phyloP scores from a whole-genome alignment of 75 land plant genomes.

The Pinus tabuliformis region DNA sequence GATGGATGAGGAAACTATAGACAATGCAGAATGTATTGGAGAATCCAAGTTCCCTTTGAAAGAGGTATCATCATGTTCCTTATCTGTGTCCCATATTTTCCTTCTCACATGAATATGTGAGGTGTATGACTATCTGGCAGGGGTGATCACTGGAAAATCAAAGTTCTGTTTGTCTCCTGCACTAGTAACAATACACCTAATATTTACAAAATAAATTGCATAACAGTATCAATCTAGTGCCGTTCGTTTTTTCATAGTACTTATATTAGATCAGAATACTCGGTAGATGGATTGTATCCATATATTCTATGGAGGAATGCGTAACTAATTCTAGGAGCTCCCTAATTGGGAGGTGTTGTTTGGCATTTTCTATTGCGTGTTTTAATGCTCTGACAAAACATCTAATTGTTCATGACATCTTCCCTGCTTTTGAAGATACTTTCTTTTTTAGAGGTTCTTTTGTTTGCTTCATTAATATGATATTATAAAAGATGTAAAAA shows the following conservation, averaged over 20 bases:
- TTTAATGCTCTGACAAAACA: no score
- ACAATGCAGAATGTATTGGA: conserved; percentile 37
- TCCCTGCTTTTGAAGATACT: no score
- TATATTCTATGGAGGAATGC: not conserved
- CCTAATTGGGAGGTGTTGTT: no score
- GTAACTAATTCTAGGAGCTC: no score
- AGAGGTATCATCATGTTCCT: conserved; percentile 22
- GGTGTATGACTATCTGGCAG: not conserved
- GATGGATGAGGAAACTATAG: conserved; percentile 44
- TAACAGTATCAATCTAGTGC: not conserved
- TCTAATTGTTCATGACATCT: no score
- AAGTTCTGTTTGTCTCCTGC: not conserved
- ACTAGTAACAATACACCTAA: not conserved
- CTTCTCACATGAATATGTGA: not conserved
- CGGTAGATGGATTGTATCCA: not conserved
- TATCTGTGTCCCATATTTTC: not conserved
- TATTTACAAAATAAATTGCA: not conserved
- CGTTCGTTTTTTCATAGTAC: not conserved
- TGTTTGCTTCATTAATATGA: no score
- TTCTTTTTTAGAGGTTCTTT: no score
- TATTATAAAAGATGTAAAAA: no score
- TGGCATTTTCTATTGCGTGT: no score
- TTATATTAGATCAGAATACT: not conserved
- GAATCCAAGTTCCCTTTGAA: conserved; percentile 15
- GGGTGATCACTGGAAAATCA: not conserved